phyloP scores from a whole-genome alignment of 73 alveolate genomes.

The Paramecium pentaurelia region DNA sequence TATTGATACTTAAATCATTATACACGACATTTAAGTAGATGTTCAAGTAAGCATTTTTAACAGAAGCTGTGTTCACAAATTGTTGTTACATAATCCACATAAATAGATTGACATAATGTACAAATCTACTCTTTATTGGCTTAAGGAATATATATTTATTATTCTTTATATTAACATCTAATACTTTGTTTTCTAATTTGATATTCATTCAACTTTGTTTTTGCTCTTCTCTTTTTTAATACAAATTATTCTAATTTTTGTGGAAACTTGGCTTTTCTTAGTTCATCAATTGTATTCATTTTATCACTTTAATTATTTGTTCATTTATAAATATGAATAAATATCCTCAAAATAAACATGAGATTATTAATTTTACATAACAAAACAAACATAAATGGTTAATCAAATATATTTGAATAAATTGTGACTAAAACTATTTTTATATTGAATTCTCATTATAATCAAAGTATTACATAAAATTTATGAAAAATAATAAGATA shows the following conservation, averaged over 20 bases:
- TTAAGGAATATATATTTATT: neutral
- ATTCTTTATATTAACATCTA: neutral
- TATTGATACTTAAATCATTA: neutral
- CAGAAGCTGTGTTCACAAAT: conserved; percentile 18
- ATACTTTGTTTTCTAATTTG: neutral
- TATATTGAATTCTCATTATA: neutral
- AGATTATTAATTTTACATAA: neutral
- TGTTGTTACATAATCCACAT: neutral
- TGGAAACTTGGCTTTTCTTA: conserved; percentile 67
- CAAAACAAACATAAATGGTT: neutral
- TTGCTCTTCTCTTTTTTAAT: neutral
- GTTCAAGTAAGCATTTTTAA: neutral
- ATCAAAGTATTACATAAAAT: too few species aligned
- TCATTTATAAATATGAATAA: neutral
- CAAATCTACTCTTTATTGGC: neutral
- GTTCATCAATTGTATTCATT: neutral
- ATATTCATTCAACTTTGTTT: neutral
- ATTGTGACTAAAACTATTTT: neutral
- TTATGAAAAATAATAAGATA: neutral
- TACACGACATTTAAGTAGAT: neutral
- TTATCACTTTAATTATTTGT: conserved; percentile 4
- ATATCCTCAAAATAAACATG: neutral
- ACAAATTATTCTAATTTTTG: neutral
- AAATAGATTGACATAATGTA: neutral
- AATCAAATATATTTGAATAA: neutral